Evolutionary conservation across 257 asterid genomes (phyloP).

Genomic region (Scutellaria barbata): DNA sequence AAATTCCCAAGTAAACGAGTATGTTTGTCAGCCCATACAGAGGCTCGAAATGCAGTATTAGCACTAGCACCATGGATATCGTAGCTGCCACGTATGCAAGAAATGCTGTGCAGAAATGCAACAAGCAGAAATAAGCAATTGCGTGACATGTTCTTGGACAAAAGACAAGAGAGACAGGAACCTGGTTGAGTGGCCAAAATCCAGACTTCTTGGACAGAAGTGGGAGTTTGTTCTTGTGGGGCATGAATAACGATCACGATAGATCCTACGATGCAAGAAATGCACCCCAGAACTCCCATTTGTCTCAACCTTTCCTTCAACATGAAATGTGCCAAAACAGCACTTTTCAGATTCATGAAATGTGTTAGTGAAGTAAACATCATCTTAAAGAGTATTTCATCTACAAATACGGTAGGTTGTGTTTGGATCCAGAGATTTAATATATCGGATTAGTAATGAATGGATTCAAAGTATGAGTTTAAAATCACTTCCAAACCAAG

Average conservation of each 20-base stretch:
- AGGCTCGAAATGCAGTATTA: conserved; percentile 69
- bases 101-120: conserved; percentile 57
- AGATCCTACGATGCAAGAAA: conserved; percentile 72
- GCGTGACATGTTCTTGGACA: not conserved
- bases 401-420: no score
- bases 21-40: conserved; percentile 67
- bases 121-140: conserved; percentile 16
- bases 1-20: conserved; percentile 67
- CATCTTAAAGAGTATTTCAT: conserved; percentile 10
- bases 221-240: conserved; percentile 63
- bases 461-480: no score
- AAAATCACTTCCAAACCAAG: no score
- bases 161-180: conserved; percentile 28
- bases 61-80: conserved; percentile 50
- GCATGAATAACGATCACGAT: conserved; percentile 71
- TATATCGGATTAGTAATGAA: no score
- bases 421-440: no score
- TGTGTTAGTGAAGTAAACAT: conserved; percentile 33
- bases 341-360: conserved; percentile 49
- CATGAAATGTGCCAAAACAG: conserved; percentile 61
- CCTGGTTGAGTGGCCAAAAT: conserved; percentile 67
- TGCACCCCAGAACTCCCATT: conserved; percentile 65
- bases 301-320: conserved; percentile 61
- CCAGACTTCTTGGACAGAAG: conserved; percentile 70
- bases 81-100: conserved; percentile 57